Evolutionary conservation across 2,329 filamentous ascomycete genomes (phyloP).

Genomic region (Pezicula carpinea): DNA sequence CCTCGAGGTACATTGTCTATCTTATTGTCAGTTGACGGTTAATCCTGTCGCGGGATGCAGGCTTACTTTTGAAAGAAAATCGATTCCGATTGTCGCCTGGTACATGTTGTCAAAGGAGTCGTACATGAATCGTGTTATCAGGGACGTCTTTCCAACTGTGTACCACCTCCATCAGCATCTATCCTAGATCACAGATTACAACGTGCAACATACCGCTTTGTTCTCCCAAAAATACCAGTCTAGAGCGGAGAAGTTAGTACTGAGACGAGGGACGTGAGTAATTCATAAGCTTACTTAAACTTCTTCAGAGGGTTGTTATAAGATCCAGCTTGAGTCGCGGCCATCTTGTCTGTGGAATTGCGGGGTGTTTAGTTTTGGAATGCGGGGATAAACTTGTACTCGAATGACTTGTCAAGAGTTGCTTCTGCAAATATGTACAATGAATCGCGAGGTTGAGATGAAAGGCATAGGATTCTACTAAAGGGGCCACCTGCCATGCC

Average conservation of each 20-base stretch:
- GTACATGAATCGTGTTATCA: conserved; percentile 99
- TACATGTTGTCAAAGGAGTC: conserved; percentile 99
- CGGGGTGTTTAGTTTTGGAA: not conserved
- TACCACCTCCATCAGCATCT: conserved; percentile 13
- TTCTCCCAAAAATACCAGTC: conserved; percentile 95
- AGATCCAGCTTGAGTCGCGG: conserved; percentile 68
- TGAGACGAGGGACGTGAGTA: not conserved
- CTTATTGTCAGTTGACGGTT: conserved; percentile 15
- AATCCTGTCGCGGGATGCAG: not conserved
- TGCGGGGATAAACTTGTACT: not conserved
- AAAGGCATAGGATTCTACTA: not conserved
- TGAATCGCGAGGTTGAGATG: not conserved
- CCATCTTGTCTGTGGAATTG: conserved; percentile 55
- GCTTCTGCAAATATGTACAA: conserved; percentile 9
- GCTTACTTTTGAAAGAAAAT: conserved; percentile 92
- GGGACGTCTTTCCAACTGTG: conserved; percentile 92
- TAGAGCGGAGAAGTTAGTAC: conserved; percentile 34
- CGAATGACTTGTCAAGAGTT: not conserved
- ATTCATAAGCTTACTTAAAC: conserved; percentile 75
- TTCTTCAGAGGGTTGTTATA: conserved; percentile 99
- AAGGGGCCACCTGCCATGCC: not conserved
- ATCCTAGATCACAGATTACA: conserved; percentile 13
- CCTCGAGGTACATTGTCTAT: conserved; percentile 98
- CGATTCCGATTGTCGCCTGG: conserved; percentile 98
- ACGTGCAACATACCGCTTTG: conserved; percentile 75